Percentiles rank a stretch among this genome's conserved stretches.
Conservation (phyloP, 768 basidiomycete genomes). For the Boletus reticuloceps region DNA sequence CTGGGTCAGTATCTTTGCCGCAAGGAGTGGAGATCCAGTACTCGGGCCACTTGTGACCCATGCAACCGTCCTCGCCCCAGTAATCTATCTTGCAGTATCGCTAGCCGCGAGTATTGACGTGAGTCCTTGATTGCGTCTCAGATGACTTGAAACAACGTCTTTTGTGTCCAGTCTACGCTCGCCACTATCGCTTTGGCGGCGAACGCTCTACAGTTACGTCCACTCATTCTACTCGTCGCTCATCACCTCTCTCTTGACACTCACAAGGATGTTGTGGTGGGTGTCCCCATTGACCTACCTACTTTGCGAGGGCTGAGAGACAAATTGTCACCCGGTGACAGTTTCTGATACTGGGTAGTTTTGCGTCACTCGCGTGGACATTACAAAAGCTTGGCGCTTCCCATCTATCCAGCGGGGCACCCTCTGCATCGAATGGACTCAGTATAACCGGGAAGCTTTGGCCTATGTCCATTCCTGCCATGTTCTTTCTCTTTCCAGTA, state of each 20-base stretch:
- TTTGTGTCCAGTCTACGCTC: constrained; percentile 17
- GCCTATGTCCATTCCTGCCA: constrained; percentile 22
- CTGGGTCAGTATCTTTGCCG: constrained; percentile 60
- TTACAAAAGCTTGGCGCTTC: background rate
- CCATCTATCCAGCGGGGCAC: background rate
- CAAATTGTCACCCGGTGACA: background rate
- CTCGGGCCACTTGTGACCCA: constrained; percentile 63
- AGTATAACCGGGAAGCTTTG: constrained; percentile 5
- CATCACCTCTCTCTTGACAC: constrained; percentile 18
- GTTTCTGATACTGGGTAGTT: constrained; percentile 26
- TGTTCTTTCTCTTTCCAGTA: constrained; percentile 37
- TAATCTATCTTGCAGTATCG: constrained; percentile 50
- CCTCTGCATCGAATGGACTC: background rate
- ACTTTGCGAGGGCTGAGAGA: constrained; percentile 1
- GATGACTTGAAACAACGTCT: background rate
- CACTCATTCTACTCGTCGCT: constrained; percentile 15
- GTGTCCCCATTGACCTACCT: background rate
- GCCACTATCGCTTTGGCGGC: constrained; percentile 24
- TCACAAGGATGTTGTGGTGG: constrained; percentile 21
- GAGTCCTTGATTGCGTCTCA: constrained; percentile 16
- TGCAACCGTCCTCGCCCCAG: constrained; percentile 50
- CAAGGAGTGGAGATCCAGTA: constrained; percentile 49
- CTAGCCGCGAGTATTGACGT: constrained; percentile 43
- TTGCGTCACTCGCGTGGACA: constrained; percentile 13
- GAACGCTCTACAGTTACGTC: constrained; percentile 26